phyloP scores from a whole-genome alignment of 2,329 filamentous ascomycete species.

The Pseudogymnoascus pannorum region DNA sequence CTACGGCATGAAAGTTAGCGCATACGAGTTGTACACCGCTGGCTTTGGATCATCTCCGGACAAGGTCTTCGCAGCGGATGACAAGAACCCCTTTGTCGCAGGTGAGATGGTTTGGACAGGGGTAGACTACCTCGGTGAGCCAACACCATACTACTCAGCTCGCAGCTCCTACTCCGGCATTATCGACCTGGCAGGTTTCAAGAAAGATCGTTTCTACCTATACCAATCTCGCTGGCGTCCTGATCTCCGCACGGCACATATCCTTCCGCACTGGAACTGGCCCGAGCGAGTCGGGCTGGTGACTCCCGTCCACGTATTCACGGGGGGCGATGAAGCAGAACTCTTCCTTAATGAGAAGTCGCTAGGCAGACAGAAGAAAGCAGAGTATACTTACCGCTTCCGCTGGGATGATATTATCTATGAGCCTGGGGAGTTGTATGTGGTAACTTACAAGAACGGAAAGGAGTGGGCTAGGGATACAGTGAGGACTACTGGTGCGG shows the following conservation, averaged over 20 bases:
- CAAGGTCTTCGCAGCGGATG: conserved; percentile 45
- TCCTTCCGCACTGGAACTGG: conserved; percentile 53
- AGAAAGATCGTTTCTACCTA: conserved; percentile 44
- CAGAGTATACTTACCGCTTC: conserved; percentile 37
- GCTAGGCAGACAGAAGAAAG: conserved; percentile 34
- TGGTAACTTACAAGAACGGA: conserved; percentile 24
- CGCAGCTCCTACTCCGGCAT: conserved; percentile 50
- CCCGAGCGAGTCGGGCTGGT: conserved; percentile 38
- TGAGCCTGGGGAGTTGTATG: conserved; percentile 38
- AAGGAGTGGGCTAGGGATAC: conserved; percentile 38
- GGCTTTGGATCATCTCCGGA: conserved; percentile 43
- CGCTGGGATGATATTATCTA: conserved; percentile 47
- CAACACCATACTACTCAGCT: conserved; percentile 37
- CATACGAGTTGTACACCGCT: conserved; percentile 45
- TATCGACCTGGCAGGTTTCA: conserved; percentile 32
- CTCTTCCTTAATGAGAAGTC: conserved; percentile 45
- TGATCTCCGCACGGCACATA: conserved; percentile 40
- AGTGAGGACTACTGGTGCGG: conserved; percentile 35
- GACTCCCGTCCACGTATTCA: conserved; percentile 48
- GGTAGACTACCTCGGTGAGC: conserved; percentile 44
- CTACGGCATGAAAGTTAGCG: conserved; percentile 33
- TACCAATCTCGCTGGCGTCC: conserved; percentile 49
- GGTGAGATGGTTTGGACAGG: conserved; percentile 49
- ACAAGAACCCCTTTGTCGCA: conserved; percentile 41
- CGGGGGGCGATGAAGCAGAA: conserved; percentile 45